Evolutionary conservation across 352 stramenopile species (phyloP), one percentile per base, ranked within the genome.

Genomic region (Globisporangium megalacanthum): DNA sequence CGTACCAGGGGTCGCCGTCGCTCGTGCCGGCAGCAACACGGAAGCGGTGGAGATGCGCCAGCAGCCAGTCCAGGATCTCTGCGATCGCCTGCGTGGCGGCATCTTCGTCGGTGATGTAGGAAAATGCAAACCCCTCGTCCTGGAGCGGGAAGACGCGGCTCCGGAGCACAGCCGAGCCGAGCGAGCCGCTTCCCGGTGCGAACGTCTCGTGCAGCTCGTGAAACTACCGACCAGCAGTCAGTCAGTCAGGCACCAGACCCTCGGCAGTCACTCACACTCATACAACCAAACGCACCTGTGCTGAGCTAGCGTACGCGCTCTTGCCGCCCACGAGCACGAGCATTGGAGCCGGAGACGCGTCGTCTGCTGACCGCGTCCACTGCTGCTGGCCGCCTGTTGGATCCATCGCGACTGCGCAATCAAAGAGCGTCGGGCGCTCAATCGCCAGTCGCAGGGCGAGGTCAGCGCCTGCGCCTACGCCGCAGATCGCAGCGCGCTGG

Each of bases 61-160:
- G 70, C 47, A 95, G 73, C 86, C 86, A 95, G 65, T 94, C 86
- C 44, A 95, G 69, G 49, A 94, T 72, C 61, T 94, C 82, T 17
- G 81, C 80, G 54, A 94, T 91, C 47, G 83, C 83, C 55, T 91
- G 82, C 44, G 86, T 95, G 20, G 82, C 86, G 29, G 86, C 83
- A 63, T 95, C 86, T 82, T 95, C 86, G 72, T 95, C 81, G 48
- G 82, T 92, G 79, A 95, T 94, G 78, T 83, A 79, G 63, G 78
- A 90, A 72, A 94, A 94, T 54, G 83, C 84, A 61, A 95, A 95
- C 19, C 83, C 79, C 54, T 77, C 81, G 53, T 64, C 66, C 63
- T 94, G 86, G 62, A 86, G 83, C n/a, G 77, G 57, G 44, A 93
- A 88, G 33, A 80, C 67, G 51, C 73, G 70, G 56, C 60, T 57